phyloP scores from a whole-genome alignment of 345 rosid species.

The Leavenworthia alabamica region DNA sequence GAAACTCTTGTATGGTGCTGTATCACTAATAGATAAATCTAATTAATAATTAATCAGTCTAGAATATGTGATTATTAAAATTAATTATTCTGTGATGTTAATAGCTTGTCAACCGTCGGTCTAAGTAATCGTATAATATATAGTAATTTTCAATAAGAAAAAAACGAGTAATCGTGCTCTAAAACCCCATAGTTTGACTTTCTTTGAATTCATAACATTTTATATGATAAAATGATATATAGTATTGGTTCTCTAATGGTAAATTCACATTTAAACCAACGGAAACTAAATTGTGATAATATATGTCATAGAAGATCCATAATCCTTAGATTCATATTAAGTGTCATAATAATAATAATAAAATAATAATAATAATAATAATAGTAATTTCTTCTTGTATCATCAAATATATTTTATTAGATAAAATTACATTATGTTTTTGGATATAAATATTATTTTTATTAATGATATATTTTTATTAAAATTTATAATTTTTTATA shows the following conservation, averaged over 20 bases:
- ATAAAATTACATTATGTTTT: too few relatives aligned
- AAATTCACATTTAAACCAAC: background rate
- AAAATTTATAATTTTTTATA: too few relatives aligned
- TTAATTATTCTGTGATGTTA: background rate
- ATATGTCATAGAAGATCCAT: background rate
- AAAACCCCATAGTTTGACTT: background rate
- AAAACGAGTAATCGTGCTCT: background rate
- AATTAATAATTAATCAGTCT: background rate
- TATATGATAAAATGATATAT: background rate
- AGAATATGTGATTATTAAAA: background rate
- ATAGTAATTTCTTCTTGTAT: too few relatives aligned
- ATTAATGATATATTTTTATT: too few relatives aligned
- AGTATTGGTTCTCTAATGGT: background rate
- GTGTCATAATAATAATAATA: too few relatives aligned
- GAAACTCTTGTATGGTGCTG: background rate
- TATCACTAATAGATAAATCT: background rate
- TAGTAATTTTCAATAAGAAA: background rate
- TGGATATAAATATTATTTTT: too few relatives aligned
- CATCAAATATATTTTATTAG: too few relatives aligned
- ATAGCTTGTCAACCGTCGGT: slow-evolving; percentile 1
- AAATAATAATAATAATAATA: too few relatives aligned
- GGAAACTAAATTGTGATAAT: background rate
- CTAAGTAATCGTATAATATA: background rate
- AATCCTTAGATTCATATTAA: too few relatives aligned
- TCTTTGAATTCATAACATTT: background rate